Base-by-base conservation (phyloP, 192 early-diverging fungal genomes). In the Rhizoclosmatium globosum region DNA sequence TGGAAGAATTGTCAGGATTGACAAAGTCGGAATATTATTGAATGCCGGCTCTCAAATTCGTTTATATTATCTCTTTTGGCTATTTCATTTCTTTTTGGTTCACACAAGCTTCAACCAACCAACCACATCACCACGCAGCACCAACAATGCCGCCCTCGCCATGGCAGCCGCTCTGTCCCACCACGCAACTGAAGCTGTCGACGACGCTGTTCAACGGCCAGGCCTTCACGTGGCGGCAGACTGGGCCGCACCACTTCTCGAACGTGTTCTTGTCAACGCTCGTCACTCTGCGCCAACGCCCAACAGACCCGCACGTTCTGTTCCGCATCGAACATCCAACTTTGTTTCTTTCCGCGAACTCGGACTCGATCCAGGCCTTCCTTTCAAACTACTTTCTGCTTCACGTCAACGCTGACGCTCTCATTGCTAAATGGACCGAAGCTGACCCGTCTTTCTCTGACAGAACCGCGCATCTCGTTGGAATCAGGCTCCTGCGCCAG, bases 121-220 rank as follows among this genome's bases (percentile, higher is more conserved):
- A 13, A 53, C 9, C 17, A 53, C 17, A 53, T 7, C 50, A 53
- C 6, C 50, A 53, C 9, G 17, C 6, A 53, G 50, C 50, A 53
- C 50, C 50, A 7, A 53, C 9, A 17, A 53, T 7, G 6, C 17
- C 50, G 50, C 9, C 50, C 0, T 13, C 60, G 7, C 15, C 60
- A 21, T 62, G 60, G 60, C 9, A 9, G 21, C 7, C 60, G 15
- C 65, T 68, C 65, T 68, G 65, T 44, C 65, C 39, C 3, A 6
- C 13, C 45, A 53, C 77, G 44, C 94, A 96, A 69, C 85, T 98
- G 9, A 88, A 92, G 19, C 86, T 97, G 3, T 86, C 94, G 13
- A 91, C 89, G 2, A 96, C 96, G 2, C 87, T 99, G 44, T 87
- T 89, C 41, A 94, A 94, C 83, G 97, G 96, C 1, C 97, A 99